Percentiles rank a stretch among this genome's conserved stretches.
These are phyloP conservation scores for Whalleya microplaca DNA, from an alignment of 2,329 filamentous ascomycete genomes.

Conservation along the genomic window DNA sequence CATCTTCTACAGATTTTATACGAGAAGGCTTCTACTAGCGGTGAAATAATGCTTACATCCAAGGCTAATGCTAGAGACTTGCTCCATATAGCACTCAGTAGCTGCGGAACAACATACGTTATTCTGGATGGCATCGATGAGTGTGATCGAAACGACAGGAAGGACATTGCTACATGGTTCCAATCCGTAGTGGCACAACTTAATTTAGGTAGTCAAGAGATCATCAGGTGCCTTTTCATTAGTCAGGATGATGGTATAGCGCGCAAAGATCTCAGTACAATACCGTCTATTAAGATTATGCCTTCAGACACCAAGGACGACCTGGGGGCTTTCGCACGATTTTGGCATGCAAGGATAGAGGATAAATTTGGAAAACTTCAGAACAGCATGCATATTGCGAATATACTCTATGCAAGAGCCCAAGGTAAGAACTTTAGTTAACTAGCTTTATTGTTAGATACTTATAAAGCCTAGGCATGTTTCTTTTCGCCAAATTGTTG, in stretches of 20 bases:
- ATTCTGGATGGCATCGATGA: slow-evolving; percentile 49
- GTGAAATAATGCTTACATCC: slow-evolving; percentile 34
- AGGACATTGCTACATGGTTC: slow-evolving; percentile 38
- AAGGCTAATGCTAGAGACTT: slow-evolving; percentile 33
- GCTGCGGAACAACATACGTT: slow-evolving; percentile 35
- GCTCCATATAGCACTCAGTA: slow-evolving; percentile 34
- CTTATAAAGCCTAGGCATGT: slow-evolving; percentile 31
- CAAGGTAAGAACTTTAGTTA: slow-evolving; percentile 16
- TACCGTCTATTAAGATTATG: slow-evolving; percentile 31
- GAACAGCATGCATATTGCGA: slow-evolving; percentile 20
- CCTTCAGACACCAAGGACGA: slow-evolving; percentile 35
- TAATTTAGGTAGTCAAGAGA: slow-evolving; percentile 9
- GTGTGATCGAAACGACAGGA: slow-evolving; percentile 38
- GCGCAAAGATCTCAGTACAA: slow-evolving; percentile 28
- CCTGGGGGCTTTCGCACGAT: slow-evolving; percentile 33
- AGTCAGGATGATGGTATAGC: slow-evolving; percentile 42
- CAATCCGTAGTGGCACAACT: slow-evolving; percentile 11
- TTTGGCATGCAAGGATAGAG: slow-evolving; percentile 27
- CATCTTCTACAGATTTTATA: slow-evolving; percentile 39
- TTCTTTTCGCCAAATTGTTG: slow-evolving; percentile 37
- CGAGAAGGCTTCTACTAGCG: slow-evolving; percentile 37
- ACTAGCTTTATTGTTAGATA: neutral
- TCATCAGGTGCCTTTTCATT: slow-evolving; percentile 38
- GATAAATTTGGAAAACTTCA: slow-evolving; percentile 27
- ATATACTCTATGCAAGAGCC: slow-evolving; percentile 25